Conservation (phyloP, 352 stramenopile genomes). For the Phytophthora pseudosyringae region DNA sequence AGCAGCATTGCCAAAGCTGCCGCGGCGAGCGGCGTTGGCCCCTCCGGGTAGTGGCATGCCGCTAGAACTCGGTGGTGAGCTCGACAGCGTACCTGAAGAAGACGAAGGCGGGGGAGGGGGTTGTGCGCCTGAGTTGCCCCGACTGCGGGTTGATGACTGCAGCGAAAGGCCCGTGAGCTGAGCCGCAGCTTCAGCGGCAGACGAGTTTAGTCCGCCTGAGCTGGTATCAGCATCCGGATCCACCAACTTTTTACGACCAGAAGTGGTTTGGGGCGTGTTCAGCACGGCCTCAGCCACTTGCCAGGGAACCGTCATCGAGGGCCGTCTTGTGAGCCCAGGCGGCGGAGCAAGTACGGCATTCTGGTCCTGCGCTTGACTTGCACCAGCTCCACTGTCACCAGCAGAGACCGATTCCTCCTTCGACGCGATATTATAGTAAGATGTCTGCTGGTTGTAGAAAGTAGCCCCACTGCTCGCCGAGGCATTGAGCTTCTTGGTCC, state of each 20-base stretch:
- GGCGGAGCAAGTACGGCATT: conserved; percentile 72
- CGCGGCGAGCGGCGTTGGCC: conserved; percentile 49
- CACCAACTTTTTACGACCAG: conserved; percentile 67
- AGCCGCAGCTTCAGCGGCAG: conserved; percentile 69
- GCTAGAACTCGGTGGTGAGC: conserved; percentile 35
- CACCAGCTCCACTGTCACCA: conserved; percentile 11
- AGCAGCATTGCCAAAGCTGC: conserved; percentile 84
- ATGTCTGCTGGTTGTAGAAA: conserved; percentile 79
- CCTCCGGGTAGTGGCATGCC: conserved; percentile 27
- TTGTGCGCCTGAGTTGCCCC: conserved; percentile 36
- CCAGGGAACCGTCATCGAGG: conserved; percentile 88
- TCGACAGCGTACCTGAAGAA: conserved; percentile 35
- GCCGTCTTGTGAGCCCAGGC: conserved; percentile 72
- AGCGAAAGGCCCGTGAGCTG: conserved; percentile 63
- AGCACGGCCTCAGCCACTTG: conserved; percentile 85
- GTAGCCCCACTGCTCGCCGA: conserved; percentile 38
- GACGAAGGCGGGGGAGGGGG: conserved; percentile 25
- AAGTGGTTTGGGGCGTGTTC: conserved; percentile 79
- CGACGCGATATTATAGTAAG: conserved; percentile 73
- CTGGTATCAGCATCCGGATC: conserved; percentile 54
- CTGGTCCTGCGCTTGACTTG: conserved; percentile 52
- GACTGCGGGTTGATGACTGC: conserved; percentile 50
- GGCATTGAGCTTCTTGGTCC: conserved; percentile 74
- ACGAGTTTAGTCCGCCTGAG: conserved; percentile 52
- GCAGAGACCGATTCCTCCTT: conserved; percentile 51